Percentiles rank a stretch among this genome's conserved stretches.
phyloP scores from a whole-genome alignment of 441 rosid genomes.

The Arabidopsis hybrid region DNA sequence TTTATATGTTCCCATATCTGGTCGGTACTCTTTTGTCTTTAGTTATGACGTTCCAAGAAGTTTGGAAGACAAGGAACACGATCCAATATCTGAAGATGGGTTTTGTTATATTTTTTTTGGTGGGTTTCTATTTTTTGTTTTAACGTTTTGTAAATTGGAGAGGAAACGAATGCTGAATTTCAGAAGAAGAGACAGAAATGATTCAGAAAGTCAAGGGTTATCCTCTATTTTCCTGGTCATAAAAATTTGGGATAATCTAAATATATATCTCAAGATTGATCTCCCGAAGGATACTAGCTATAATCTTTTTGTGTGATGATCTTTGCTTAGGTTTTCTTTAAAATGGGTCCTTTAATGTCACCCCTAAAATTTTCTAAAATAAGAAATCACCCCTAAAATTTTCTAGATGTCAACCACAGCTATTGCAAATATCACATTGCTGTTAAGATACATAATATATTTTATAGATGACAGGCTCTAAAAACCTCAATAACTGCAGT shows the following conservation, averaged over 20 bases:
- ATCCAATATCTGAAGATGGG: neutral
- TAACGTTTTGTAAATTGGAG: constrained; percentile 36
- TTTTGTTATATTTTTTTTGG: neutral
- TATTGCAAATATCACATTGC: neutral
- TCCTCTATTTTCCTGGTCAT: constrained; percentile 30
- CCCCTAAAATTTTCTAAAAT: too few species aligned
- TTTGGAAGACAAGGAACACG: constrained; percentile 15
- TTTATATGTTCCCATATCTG: constrained; percentile 66
- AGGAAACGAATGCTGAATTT: constrained; percentile 7
- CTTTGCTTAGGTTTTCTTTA: neutral
- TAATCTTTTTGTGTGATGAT: constrained; percentile 13
- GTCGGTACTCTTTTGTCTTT: constrained; percentile 2
- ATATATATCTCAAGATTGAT: constrained; percentile 19
- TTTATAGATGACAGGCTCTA: too few species aligned
- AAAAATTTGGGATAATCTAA: constrained; percentile 26
- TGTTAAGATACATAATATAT: neutral
- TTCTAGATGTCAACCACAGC: neutral
- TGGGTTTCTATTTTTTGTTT: neutral
- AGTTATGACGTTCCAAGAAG: constrained; percentile 31
- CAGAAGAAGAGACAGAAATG: constrained; percentile 18
- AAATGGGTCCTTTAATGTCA: neutral
- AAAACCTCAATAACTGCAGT: too few species aligned
- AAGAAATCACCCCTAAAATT: neutral
- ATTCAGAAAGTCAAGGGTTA: constrained; percentile 43
- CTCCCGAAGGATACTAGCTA: neutral